Percentiles rank a stretch among this genome's conserved stretches.
Evolutionary conservation across 352 stramenopile species (phyloP).

Genomic region (Pythium phragmiticola): DNA sequence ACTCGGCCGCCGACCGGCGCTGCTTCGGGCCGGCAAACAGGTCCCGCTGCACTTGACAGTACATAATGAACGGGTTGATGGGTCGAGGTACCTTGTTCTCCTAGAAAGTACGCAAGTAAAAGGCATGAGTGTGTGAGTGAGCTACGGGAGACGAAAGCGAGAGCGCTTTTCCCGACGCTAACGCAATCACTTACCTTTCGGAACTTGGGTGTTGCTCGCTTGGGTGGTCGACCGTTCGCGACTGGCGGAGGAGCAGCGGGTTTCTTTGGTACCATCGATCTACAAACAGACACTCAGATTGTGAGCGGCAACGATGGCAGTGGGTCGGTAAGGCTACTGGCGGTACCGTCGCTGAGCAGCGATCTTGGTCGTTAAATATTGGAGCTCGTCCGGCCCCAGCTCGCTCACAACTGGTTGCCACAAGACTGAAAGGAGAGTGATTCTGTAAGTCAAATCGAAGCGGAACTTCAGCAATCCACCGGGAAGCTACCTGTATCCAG

Average conservation of each 20-base stretch:
- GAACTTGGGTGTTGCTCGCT: slow-evolving; percentile 30
- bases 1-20: slow-evolving; percentile 63
- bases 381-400: slow-evolving; percentile 60
- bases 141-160: too few species aligned
- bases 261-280: slow-evolving; percentile 49
- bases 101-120: slow-evolving; percentile 15
- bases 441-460: neutral
- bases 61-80: slow-evolving; percentile 85
- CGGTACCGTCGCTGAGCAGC: slow-evolving; percentile 14
- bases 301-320: neutral
- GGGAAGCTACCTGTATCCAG: slow-evolving; percentile 32
- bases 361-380: slow-evolving; percentile 58
- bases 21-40: slow-evolving; percentile 48
- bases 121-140: neutral
- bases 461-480: neutral
- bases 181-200: slow-evolving; percentile 11
- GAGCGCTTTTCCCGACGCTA: too few species aligned
- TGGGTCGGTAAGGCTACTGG: neutral
- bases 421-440: slow-evolving; percentile 32
- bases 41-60: slow-evolving; percentile 78
- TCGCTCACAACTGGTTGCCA: slow-evolving; percentile 76
- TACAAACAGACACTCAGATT: slow-evolving; percentile 12
- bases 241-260: slow-evolving; percentile 4
- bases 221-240: slow-evolving; percentile 27
- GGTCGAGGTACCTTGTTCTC: slow-evolving; percentile 55